Evolutionary conservation across 177 flowering plant species (phyloP).

Genomic region (Vitis hybrid): DNA sequence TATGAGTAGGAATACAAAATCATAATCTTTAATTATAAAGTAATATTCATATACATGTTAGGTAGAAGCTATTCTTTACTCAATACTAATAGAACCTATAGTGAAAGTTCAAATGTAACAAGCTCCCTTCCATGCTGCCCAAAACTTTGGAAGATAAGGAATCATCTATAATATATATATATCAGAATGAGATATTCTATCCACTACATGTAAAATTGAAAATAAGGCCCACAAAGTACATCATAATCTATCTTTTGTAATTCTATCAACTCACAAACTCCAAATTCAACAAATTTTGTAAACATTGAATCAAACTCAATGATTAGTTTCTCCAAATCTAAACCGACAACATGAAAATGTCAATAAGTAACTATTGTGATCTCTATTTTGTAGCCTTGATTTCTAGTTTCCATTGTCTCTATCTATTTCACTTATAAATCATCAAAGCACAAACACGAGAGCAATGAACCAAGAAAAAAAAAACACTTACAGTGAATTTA

Average conservation of each 20-base stretch:
- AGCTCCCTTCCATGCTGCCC: slow-evolving; percentile 99
- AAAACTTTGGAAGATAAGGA: slow-evolving; percentile 99
- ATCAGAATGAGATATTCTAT: slow-evolving; percentile 72
- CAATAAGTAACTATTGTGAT: slow-evolving; percentile 73
- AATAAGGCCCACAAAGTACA: neutral
- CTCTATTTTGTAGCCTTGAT: slow-evolving; percentile 72
- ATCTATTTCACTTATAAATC: slow-evolving; percentile 38
- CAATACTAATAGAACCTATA: slow-evolving; percentile 71
- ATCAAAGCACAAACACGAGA: slow-evolving; percentile 2
- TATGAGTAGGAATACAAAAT: no score
- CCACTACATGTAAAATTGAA: slow-evolving; percentile 9
- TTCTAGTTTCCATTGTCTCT: slow-evolving; percentile 55
- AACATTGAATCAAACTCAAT: no score
- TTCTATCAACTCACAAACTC: neutral
- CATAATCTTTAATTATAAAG: no score
- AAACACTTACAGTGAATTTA: slow-evolving; percentile 53
- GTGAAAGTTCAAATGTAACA: slow-evolving; percentile 89
- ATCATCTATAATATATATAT: slow-evolving; percentile 42
- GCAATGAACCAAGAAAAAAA: neutral
- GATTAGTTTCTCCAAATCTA: no score
- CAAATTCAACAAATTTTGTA: neutral
- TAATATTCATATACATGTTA: slow-evolving; percentile 6
- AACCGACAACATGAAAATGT: no score
- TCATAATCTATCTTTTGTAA: neutral
- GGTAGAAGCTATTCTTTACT: slow-evolving; percentile 71